Percentiles rank a stretch among this genome's conserved stretches.
phyloP scores from a whole-genome alignment of 176 grass and related monocot genomes.

The Rhynchospora tenuis region DNA sequence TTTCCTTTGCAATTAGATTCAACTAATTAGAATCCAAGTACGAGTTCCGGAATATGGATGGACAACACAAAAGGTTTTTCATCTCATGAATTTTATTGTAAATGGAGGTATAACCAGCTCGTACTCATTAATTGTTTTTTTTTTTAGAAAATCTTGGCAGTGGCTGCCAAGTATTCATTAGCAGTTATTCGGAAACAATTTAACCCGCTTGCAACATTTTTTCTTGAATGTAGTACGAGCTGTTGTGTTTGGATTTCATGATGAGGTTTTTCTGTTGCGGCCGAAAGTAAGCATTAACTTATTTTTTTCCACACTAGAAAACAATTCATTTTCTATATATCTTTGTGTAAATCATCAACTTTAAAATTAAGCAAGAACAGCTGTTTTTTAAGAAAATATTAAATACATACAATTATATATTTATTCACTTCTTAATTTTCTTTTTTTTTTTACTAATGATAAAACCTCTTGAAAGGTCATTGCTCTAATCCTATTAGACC shows the following conservation, averaged over 20 bases:
- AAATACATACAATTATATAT: neutral
- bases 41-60: conserved; percentile 58
- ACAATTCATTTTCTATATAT: neutral
- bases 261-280: conserved; percentile 24
- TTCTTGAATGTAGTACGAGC: conserved; percentile 37
- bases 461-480: conserved; percentile 4
- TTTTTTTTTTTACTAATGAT: neutral
- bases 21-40: conserved; percentile 55
- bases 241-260: conserved; percentile 36
- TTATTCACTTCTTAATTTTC: neutral
- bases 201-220: neutral
- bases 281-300: conserved; percentile 25
- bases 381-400: neutral
- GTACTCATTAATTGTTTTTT: too few relatives aligned
- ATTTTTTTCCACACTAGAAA: neutral
- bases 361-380: neutral
- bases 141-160: too few relatives aligned
- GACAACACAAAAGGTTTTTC: conserved; percentile 70
- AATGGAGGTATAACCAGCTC: conserved; percentile 44
- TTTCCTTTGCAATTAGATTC: conserved; percentile 35
- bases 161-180: neutral
- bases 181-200: neutral
- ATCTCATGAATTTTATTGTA: conserved; percentile 59
- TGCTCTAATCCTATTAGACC: conserved; percentile 41
- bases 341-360: neutral